phyloP scores from a whole-genome alignment of 129 eudicot genomes.

The Silybum marianum region DNA sequence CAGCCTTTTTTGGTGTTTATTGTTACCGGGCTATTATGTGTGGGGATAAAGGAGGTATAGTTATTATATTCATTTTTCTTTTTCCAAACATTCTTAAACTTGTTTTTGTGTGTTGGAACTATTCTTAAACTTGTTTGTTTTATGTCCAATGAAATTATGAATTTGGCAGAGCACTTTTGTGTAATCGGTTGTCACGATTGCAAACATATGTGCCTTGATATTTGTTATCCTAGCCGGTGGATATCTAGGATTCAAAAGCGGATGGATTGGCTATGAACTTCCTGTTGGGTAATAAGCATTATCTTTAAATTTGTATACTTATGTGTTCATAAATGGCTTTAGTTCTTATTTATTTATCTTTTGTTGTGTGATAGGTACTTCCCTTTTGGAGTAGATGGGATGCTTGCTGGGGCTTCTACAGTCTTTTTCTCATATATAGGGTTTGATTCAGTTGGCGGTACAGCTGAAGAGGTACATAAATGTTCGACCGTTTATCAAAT shows the following conservation, averaged over 20 bases:
- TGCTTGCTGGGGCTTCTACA: slow-evolving; percentile 98
- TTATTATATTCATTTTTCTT: neutral
- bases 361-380: slow-evolving; percentile 57
- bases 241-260: slow-evolving; percentile 82
- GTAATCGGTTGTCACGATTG: slow-evolving; percentile 71
- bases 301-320: slow-evolving; percentile 6
- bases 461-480: slow-evolving; percentile 85
- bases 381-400: slow-evolving; percentile 87
- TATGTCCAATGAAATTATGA: slow-evolving; percentile 2
- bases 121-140: slow-evolving; percentile 4
- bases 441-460: slow-evolving; percentile 95
- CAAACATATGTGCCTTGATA: slow-evolving; percentile 80
- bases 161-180: slow-evolving; percentile 73
- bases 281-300: slow-evolving; percentile 62
- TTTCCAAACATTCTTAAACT: neutral
- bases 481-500: neutral
- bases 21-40: slow-evolving; percentile 80
- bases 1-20: slow-evolving; percentile 75
- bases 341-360: neutral
- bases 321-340: slow-evolving; percentile 1
- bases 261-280: slow-evolving; percentile 92
- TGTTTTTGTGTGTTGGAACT: neutral
- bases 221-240: slow-evolving; percentile 91
- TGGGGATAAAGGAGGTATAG: slow-evolving; percentile 98
- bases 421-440: slow-evolving; percentile 97